Evolutionary conservation across 2,329 filamentous ascomycete genomes (phyloP).

Genomic region (Hymenoscyphus salicellus): DNA sequence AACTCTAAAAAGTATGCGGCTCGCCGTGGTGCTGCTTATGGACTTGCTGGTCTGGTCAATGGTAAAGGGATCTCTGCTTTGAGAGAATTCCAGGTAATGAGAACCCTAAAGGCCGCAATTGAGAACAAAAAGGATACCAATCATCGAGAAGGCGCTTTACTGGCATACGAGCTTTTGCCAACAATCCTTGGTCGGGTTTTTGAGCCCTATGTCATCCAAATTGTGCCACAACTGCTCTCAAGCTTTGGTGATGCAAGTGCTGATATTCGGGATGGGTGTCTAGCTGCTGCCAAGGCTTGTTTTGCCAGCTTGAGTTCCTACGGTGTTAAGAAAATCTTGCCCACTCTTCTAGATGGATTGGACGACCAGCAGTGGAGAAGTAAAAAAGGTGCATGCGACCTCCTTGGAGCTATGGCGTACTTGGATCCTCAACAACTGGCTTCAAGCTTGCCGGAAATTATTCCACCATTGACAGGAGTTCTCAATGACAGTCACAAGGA

Average conservation of each 20-base stretch:
- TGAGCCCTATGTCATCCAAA: slow-evolving; percentile 94
- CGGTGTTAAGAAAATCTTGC: slow-evolving; percentile 91
- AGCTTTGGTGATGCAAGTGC: slow-evolving; percentile 86
- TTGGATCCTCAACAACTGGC: slow-evolving; percentile 93
- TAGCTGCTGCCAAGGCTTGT: slow-evolving; percentile 90
- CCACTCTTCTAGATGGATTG: slow-evolving; percentile 84
- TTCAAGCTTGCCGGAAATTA: slow-evolving; percentile 89
- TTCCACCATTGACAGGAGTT: slow-evolving; percentile 88
- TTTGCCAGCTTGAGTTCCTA: slow-evolving; percentile 92
- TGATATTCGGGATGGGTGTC: slow-evolving; percentile 87
- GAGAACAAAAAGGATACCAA: slow-evolving; percentile 94
- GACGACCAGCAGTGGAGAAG: slow-evolving; percentile 97
- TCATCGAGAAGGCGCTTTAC: slow-evolving; percentile 80
- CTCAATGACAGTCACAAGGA: slow-evolving; percentile 98
- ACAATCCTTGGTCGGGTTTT: slow-evolving; percentile 83
- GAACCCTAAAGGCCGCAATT: slow-evolving; percentile 73
- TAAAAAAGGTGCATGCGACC: slow-evolving; percentile 96
- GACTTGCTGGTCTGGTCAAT: slow-evolving; percentile 82
- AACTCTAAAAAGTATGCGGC: slow-evolving; percentile 88
- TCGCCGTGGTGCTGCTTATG: slow-evolving; percentile 90
- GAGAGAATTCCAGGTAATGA: slow-evolving; percentile 81
- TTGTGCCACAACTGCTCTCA: slow-evolving; percentile 83
- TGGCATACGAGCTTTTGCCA: slow-evolving; percentile 88
- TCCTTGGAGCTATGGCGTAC: slow-evolving; percentile 97
- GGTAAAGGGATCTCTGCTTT: slow-evolving; percentile 82